These are phyloP conservation scores for Leersia perrieri DNA, from an alignment of 176 grass and related monocot genomes.

Conservation along the genomic window DNA sequence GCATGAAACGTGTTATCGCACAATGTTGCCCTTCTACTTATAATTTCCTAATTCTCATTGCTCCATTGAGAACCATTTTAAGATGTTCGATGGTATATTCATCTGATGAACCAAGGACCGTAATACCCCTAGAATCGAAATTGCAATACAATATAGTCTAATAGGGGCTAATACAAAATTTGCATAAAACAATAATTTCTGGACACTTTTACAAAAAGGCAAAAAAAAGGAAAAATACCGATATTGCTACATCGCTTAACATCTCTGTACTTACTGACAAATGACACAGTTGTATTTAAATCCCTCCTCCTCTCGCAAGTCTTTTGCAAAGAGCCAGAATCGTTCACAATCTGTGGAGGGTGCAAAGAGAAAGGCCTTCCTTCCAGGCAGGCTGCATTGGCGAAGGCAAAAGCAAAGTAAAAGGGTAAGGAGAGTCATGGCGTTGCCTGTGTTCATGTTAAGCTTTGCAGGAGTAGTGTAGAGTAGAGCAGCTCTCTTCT, in stretches of 20 bases:
- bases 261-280: conserved; percentile 30
- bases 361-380: not conserved
- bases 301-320: not conserved
- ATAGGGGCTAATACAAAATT: conserved; percentile 10
- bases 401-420: not conserved
- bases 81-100: not conserved
- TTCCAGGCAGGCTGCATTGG: conserved; percentile 2
- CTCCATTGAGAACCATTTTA: not conserved
- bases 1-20: not conserved
- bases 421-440: conserved; percentile 3
- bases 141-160: not conserved
- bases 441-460: not conserved
- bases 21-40: not conserved
- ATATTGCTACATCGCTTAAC: not conserved
- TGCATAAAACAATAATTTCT: not conserved
- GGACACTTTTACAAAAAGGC: not conserved
- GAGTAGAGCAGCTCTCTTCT: not conserved
- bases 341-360: conserved; percentile 10
- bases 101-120: not conserved
- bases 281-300: conserved; percentile 39
- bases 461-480: not conserved
- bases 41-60: not conserved
- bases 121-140: not conserved
- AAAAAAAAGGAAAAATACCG: not conserved
- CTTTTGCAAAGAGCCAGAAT: not conserved